Evolutionary conservation across 129 eudicot species (phyloP).

Genomic region (Glebionis coronaria): DNA sequence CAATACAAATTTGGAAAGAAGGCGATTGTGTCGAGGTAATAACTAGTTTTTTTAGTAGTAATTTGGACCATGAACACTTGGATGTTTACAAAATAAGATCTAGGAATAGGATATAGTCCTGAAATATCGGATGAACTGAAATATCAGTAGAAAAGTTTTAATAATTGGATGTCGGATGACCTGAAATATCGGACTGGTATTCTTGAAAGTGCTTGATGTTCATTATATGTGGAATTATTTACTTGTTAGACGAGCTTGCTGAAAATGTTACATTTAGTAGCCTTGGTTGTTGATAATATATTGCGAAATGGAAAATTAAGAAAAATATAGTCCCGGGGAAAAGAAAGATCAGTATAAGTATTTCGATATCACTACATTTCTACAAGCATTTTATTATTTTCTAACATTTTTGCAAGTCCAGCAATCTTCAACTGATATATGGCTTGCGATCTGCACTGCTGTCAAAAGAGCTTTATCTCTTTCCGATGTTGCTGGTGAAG

Average conservation of each 20-base stretch:
- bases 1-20: slow-evolving; percentile 97
- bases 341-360: neutral
- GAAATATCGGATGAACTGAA: too few species aligned
- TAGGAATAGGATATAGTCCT: too few species aligned
- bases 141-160: too few species aligned
- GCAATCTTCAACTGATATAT: slow-evolving; percentile 99
- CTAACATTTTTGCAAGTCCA: slow-evolving; percentile 34
- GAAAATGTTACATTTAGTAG: slow-evolving; percentile 3
- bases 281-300: slow-evolving; percentile 4
- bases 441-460: slow-evolving; percentile 98
- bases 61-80: slow-evolving; percentile 1
- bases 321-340: neutral
- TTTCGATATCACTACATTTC: slow-evolving; percentile 2
- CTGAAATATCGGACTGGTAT: too few species aligned
- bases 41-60: slow-evolving; percentile 9
- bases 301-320: slow-evolving; percentile 12
- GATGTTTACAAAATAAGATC: slow-evolving; percentile 5
- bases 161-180: too few species aligned
- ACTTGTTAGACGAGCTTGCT: neutral
- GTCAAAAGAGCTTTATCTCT: slow-evolving; percentile 76
- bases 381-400: slow-evolving; percentile 2
- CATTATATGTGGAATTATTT: neutral
- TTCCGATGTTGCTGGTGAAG: slow-evolving; percentile 65
- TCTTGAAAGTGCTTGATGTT: neutral
- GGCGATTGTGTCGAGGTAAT: slow-evolving; percentile 92